A percentile compares a stretch with the other conserved stretches of the same genome.
Conservation (phyloP, 192 early-diverging fungal genomes). For the Jimgerdemannia lactiflua region DNA sequence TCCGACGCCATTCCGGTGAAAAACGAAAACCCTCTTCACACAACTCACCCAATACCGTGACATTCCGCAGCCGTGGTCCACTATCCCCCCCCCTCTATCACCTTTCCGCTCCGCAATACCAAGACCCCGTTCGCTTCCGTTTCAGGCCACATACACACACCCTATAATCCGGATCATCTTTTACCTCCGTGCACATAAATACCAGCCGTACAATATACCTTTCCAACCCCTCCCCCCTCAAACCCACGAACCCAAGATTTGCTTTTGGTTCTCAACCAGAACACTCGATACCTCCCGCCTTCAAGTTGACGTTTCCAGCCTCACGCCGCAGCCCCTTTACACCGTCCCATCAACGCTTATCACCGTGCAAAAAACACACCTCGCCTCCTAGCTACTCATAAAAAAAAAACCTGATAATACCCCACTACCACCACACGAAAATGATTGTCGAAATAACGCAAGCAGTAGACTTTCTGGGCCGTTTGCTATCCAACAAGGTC, state of each 20-base stretch:
- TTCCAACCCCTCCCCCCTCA: neutral
- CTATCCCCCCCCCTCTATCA: too few relatives aligned
- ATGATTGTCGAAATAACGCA: conserved; percentile 36
- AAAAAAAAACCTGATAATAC: neutral
- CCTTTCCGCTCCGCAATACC: too few relatives aligned
- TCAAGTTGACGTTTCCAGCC: neutral
- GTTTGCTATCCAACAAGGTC: conserved; percentile 23
- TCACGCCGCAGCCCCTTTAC: neutral
- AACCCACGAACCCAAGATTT: neutral
- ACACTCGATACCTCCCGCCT: neutral
- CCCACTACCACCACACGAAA: neutral
- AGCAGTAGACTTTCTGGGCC: conserved; percentile 30
- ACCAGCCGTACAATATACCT: too few relatives aligned
- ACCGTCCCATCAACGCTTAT: neutral
- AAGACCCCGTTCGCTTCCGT: neutral
- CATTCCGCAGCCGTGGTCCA: too few relatives aligned
- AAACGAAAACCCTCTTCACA: too few relatives aligned
- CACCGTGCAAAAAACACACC: neutral
- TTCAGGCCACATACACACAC: neutral
- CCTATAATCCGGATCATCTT: neutral
- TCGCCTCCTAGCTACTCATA: neutral
- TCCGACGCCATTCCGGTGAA: too few relatives aligned
- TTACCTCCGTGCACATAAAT: neutral
- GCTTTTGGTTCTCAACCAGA: neutral
- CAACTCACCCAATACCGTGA: too few relatives aligned